These are phyloP conservation scores for Nyssa sinensis DNA, from an alignment of 148 eudicot genomes.

Conservation along the genomic window DNA sequence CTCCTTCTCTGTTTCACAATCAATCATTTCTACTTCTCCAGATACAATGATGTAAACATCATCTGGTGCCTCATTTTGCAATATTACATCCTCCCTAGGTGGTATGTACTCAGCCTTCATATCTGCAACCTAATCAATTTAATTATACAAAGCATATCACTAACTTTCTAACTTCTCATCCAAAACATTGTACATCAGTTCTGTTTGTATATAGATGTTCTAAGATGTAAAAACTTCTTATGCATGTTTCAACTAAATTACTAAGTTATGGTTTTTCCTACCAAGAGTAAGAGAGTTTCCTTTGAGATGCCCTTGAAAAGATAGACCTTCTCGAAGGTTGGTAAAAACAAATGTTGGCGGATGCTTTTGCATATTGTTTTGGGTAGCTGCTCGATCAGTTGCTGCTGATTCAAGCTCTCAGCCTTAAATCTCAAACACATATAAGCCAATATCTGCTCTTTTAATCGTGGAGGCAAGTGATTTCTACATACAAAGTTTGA, in stretches of 20 bases:
- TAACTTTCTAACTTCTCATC: not conserved
- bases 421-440: constrained; percentile 92
- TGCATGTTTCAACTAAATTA: not conserved
- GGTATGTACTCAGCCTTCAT: constrained; percentile 88
- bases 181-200: not conserved
- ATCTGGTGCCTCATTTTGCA: constrained; percentile 70
- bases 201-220: no score
- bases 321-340: constrained; percentile 60
- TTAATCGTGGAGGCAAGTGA: constrained; percentile 65
- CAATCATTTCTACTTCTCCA: constrained; percentile 72
- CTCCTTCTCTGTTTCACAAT: constrained; percentile 49
- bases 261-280: constrained; percentile 18
- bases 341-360: constrained; percentile 64
- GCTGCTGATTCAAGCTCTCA: constrained; percentile 79
- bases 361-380: constrained; percentile 70
- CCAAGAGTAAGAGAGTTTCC: constrained; percentile 62
- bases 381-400: constrained; percentile 70
- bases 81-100: constrained; percentile 80
- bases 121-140: constrained; percentile 49
- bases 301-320: constrained; percentile 64
- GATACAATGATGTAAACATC: constrained; percentile 80
- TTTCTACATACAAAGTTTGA: constrained; percentile 69
- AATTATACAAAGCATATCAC: not conserved
- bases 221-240: no score
- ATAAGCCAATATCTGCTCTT: constrained; percentile 74